Evolutionary conservation across 2,329 filamentous ascomycete genomes (phyloP), one percentile per base, ranked within the genome.

Genomic region (Penicillium sp.): DNA sequence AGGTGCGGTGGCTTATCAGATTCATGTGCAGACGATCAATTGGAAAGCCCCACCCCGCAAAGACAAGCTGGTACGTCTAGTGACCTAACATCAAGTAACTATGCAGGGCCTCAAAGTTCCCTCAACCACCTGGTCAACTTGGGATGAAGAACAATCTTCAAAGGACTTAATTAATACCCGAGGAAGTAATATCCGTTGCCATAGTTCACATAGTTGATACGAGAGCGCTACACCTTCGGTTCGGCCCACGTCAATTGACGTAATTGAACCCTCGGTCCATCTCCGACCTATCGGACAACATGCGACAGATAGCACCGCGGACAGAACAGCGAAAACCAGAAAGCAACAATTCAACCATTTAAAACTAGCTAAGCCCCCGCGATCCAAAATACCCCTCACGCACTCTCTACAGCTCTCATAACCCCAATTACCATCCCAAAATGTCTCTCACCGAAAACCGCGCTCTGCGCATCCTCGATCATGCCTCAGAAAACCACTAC

Each of bases 391-490:
- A 39, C 22, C 31, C 21, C 45, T 16, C 19, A 13, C 19, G 2
- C 8, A 52, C 37, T 13, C 16, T 21, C 9, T n/a, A 42, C n/a
- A 42, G 5, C 19, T 7, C n/a, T 39, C 16, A 19, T 19, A n/a
- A 19, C 3, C 35, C n/a, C 35, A 19, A 39, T 39, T 13, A 2
- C 77, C 74, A 72, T 70, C 22, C 47, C 75, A 65, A 51, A 56
- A 72, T 73, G 69, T 74, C 63, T 65, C 75, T 49, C 71, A 79
- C 60, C 66, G 75, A 62, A 61, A 84, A 84, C 71, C 79, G 81
- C 68, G 79, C 81, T 57, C 76, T 84, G 72, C 70, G 76, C 67
- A 86, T 87, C 64, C 79, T 87, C 62, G 78, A 84, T 65, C 80
- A 81, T 45, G 85, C 85, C 45, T 76, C 79, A 45, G 71, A 74